Conservation (phyloP, 345 rosid species). For the Physaria fendleri region DNA sequence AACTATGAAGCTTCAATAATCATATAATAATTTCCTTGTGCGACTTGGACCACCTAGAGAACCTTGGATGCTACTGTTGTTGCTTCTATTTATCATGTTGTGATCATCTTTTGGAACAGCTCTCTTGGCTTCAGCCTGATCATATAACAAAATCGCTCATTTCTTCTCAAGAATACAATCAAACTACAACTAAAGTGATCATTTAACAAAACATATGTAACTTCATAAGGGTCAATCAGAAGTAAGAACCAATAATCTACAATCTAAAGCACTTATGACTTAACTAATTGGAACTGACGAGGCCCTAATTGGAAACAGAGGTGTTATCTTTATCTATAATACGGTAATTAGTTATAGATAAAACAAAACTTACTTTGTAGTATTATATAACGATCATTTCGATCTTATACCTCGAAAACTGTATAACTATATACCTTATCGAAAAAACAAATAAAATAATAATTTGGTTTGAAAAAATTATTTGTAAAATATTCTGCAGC, state of each 20-base stretch:
- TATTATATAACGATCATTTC: background rate
- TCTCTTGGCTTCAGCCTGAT: conserved; percentile 97
- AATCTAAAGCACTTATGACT: conserved; percentile 1
- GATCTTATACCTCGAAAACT: background rate
- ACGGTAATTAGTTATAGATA: too few species aligned
- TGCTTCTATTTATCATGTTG: conserved; percentile 50
- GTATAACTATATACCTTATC: background rate
- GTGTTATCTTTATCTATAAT: conserved; percentile 20
- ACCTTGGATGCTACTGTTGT: conserved; percentile 45
- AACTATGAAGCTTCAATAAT: too few species aligned
- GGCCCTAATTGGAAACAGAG: background rate
- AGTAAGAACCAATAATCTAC: background rate
- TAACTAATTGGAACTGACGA: background rate
- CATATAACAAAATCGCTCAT: too few species aligned
- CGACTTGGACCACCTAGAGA: conserved; percentile 69
- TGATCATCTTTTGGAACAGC: conserved; percentile 94
- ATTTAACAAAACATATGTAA: background rate
- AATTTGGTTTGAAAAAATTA: background rate
- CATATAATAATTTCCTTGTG: conserved; percentile 80
- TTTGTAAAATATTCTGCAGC: too few species aligned
- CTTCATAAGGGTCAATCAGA: background rate
- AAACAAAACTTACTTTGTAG: background rate
- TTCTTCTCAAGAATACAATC: background rate
- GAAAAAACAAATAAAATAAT: background rate
- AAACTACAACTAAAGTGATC: background rate